Conservation (phyloP, 2,329 filamentous ascomycete species). For the Chaetothyriales sp. region DNA sequence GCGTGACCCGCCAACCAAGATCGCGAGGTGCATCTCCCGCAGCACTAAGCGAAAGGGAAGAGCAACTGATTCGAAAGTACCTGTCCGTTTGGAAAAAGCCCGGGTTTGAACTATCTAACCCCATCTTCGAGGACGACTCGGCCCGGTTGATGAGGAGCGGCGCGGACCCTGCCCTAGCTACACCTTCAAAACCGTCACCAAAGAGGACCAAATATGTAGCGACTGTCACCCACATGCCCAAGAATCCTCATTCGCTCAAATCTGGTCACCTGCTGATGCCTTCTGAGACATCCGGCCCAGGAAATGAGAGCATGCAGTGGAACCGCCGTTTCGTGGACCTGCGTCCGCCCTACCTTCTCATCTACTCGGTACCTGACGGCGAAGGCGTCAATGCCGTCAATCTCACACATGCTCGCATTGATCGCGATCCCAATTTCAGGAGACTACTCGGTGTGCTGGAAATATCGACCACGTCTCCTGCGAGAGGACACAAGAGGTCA, state of each 20-base stretch:
- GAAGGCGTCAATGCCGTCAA: constrained; percentile 87
- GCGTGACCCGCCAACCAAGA: constrained; percentile 5
- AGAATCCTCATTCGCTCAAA: constrained; percentile 70
- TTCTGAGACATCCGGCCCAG: constrained; percentile 45
- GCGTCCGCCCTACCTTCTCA: constrained; percentile 76
- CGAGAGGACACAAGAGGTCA: constrained; percentile 14
- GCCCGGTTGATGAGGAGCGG: constrained; percentile 27
- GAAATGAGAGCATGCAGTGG: constrained; percentile 55
- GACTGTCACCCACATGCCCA: constrained; percentile 62
- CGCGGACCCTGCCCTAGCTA: constrained; percentile 19
- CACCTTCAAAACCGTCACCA: constrained; percentile 30
- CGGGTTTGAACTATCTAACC: constrained; percentile 26
- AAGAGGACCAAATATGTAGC: constrained; percentile 52
- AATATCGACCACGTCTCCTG: constrained; percentile 19
- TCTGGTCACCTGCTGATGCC: constrained; percentile 78
- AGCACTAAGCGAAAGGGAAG: constrained; percentile 13
- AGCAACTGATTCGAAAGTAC: constrained; percentile 29
- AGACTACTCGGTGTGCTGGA: constrained; percentile 47
- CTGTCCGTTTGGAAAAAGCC: constrained; percentile 18
- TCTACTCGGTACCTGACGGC: constrained; percentile 71
- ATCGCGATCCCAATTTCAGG: constrained; percentile 79
- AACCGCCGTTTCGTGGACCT: constrained; percentile 87
- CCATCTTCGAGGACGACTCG: constrained; percentile 30
- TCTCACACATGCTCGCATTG: constrained; percentile 75
- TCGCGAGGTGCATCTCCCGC: constrained; percentile 9